A percentile compares a stretch with the other conserved stretches of the same genome.
Conservation (phyloP, 2,329 filamentous ascomycete genomes). For the Verticillium alfalfae region DNA sequence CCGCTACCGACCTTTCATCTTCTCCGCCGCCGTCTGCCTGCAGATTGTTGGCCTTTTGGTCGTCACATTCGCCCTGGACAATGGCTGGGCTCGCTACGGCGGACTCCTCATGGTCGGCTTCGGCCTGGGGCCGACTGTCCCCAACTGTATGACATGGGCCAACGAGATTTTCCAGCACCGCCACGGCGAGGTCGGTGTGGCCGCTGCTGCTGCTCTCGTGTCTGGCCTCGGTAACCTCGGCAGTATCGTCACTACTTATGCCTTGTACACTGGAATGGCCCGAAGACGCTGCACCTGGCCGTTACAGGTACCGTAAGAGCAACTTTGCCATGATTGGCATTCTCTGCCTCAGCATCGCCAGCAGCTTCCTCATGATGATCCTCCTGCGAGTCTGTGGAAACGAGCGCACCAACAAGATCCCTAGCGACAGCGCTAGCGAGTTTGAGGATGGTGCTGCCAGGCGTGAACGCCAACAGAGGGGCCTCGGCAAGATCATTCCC, state of each 20-base stretch:
- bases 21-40: slow-evolving; percentile 67
- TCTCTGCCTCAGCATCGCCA: slow-evolving; percentile 68
- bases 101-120: slow-evolving; percentile 88
- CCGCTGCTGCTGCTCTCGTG: slow-evolving; percentile 77
- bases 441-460: slow-evolving; percentile 57
- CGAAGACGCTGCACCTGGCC: slow-evolving; percentile 63
- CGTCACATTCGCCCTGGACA: slow-evolving; percentile 65
- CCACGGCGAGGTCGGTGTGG: slow-evolving; percentile 86
- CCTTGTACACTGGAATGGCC: slow-evolving; percentile 82
- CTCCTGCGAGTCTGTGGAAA: slow-evolving; percentile 57
- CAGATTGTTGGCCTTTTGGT: slow-evolving; percentile 79
- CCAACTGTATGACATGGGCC: slow-evolving; percentile 92
- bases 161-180: slow-evolving; percentile 85
- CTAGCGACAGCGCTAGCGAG: slow-evolving; percentile 32
- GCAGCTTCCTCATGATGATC: slow-evolving; percentile 63
- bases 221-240: slow-evolving; percentile 84
- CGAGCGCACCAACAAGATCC: slow-evolving; percentile 40
- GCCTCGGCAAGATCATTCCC: slow-evolving; percentile 41
- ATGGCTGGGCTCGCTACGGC: slow-evolving; percentile 79
- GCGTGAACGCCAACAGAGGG: slow-evolving; percentile 51
- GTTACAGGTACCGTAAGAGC: slow-evolving; percentile 71
- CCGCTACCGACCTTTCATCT: slow-evolving; percentile 72
- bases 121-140: slow-evolving; percentile 83
- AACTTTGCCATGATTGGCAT: slow-evolving; percentile 89
- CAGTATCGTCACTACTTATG: slow-evolving; percentile 82